phyloP scores from a whole-genome alignment of 129 eudicot genomes.

The Sambucus nigra region DNA sequence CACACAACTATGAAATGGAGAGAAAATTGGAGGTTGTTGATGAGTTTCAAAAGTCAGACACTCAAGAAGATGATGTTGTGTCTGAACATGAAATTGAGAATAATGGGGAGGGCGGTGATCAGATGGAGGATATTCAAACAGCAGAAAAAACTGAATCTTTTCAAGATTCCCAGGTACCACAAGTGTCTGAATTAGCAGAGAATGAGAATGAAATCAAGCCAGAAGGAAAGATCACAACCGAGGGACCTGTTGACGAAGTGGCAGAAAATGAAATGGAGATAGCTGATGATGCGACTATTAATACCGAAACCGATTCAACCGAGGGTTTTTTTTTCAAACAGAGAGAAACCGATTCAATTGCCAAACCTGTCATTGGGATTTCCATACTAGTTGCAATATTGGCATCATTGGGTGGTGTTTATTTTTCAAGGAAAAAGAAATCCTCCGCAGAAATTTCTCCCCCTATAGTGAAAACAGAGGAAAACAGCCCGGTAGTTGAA shows the following conservation, averaged over 20 bases:
- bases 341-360: slow-evolving; percentile 6
- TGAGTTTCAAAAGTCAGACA: background rate
- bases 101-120: background rate
- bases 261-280: slow-evolving; percentile 7
- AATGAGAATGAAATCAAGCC: no score
- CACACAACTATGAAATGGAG: background rate
- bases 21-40: background rate
- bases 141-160: slow-evolving; percentile 7
- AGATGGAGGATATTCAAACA: slow-evolving; percentile 9
- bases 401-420: slow-evolving; percentile 26
- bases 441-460: background rate
- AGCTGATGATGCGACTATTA: background rate
- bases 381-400: background rate
- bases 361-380: background rate
- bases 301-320: background rate
- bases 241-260: background rate
- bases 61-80: no score
- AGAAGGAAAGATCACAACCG: no score
- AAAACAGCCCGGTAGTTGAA: background rate
- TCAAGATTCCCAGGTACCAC: background rate
- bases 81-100: background rate
- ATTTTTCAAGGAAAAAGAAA: slow-evolving; percentile 14
- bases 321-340: background rate
- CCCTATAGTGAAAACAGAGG: background rate
- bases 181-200: no score